Percentiles rank a stretch among this genome's conserved stretches.
phyloP scores from a whole-genome alignment of 2,329 filamentous ascomycete species.

The Paraphaeosphaeria sporulosa region DNA sequence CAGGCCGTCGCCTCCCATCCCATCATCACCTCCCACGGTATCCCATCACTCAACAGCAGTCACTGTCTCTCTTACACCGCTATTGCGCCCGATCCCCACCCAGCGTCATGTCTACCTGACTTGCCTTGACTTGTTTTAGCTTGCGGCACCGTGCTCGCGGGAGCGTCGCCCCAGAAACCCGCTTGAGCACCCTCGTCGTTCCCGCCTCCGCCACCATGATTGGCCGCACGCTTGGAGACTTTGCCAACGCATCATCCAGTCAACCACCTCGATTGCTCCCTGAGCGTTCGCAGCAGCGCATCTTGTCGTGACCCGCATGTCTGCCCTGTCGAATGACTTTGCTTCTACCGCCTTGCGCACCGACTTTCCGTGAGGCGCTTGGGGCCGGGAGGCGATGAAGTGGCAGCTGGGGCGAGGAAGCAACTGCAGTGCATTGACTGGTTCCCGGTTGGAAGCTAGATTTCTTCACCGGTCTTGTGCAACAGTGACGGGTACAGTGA shows the following conservation, averaged over 20 bases:
- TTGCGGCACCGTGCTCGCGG: not conserved
- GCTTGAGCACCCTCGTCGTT: slow-evolving; percentile 13
- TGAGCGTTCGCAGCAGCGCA: slow-evolving; percentile 20
- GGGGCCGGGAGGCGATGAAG: slow-evolving; percentile 22
- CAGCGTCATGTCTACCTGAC: slow-evolving; percentile 13
- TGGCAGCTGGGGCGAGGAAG: slow-evolving; percentile 24
- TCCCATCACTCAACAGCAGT: slow-evolving; percentile 3
- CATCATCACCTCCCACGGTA: not conserved
- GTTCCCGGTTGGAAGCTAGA: not conserved
- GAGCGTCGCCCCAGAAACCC: slow-evolving; percentile 18
- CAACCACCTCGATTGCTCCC: slow-evolving; percentile 16
- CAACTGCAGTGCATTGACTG: not conserved
- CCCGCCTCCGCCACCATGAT: slow-evolving; percentile 18
- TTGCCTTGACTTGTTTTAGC: slow-evolving; percentile 2
- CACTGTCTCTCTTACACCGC: slow-evolving; percentile 12
- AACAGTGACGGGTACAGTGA: not conserved
- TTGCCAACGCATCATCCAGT: slow-evolving; percentile 40
- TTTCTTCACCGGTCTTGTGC: slow-evolving; percentile 16
- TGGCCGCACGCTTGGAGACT: slow-evolving; percentile 22
- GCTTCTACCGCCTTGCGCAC: not conserved
- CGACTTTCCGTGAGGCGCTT: not conserved
- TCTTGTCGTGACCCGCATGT: slow-evolving; percentile 11
- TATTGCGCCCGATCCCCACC: slow-evolving; percentile 8
- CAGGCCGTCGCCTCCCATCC: not conserved
- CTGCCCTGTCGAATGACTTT: slow-evolving; percentile 21